phyloP scores from a whole-genome alignment of 2,329 filamentous ascomycete genomes.

The Arthrinium phaeospermum region DNA sequence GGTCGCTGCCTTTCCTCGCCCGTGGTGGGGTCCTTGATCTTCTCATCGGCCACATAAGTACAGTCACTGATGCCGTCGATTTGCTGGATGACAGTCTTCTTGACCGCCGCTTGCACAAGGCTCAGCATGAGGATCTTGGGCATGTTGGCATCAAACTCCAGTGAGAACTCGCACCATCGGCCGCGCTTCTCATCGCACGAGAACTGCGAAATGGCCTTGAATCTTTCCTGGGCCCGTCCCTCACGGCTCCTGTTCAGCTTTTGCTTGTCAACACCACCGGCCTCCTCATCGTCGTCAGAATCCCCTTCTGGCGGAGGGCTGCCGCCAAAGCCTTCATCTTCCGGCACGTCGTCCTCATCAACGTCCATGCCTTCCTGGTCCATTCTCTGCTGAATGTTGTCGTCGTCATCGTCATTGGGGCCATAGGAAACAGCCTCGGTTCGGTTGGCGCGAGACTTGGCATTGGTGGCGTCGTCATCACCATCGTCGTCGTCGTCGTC shows the following conservation, averaged over 20 bases:
- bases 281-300: conserved; percentile 39
- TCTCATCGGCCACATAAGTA: conserved; percentile 67
- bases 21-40: conserved; percentile 51
- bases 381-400: conserved; percentile 70
- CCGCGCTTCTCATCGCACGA: conserved; percentile 78
- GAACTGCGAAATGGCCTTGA: conserved; percentile 75
- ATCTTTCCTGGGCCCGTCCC: conserved; percentile 67
- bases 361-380: conserved; percentile 63
- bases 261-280: conserved; percentile 28
- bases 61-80: conserved; percentile 79
- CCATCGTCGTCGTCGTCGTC: conserved; percentile 75
- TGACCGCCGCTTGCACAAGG: conserved; percentile 81
- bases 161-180: conserved; percentile 77
- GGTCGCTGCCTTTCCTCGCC: conserved; percentile 56
- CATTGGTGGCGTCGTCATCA: conserved; percentile 77
- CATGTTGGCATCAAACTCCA: conserved; percentile 79
- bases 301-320: conserved; percentile 53
- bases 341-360: conserved; percentile 61
- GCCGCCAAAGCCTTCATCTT: conserved; percentile 59
- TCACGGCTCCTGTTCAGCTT: conserved; percentile 56
- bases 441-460: conserved; percentile 77
- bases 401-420: conserved; percentile 90
- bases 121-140: conserved; percentile 94
- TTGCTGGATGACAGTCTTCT: conserved; percentile 83
- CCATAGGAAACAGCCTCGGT: conserved; percentile 87